Base-by-base conservation (phyloP, 169 alveolate genomes). In the Eimeria zaria region DNA sequence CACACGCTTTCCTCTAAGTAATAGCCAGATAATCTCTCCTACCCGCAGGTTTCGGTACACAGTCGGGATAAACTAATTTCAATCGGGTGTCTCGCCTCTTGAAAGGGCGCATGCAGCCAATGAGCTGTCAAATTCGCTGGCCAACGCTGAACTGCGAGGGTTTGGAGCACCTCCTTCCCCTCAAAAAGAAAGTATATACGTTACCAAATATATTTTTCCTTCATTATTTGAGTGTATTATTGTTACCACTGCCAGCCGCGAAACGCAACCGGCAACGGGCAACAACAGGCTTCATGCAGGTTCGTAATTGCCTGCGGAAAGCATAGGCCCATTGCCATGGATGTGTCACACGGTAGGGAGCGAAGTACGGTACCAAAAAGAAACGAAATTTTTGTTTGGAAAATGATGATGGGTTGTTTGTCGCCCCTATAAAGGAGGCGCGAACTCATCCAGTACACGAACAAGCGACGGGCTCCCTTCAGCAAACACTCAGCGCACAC, bases 21-120 rank as follows among this genome's bases (percentile, higher is more conserved):
- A n/a, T n/a, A n/a, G n/a, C n/a, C n/a, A n/a, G n/a, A n/a, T n/a
- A n/a, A n/a, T n/a, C n/a, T n/a, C n/a, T n/a, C n/a, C n/a, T n/a
- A n/a, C n/a, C n/a, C n/a, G n/a, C n/a, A n/a, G n/a, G n/a, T n/a
- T n/a, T n/a, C n/a, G n/a, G n/a, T n/a, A n/a, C n/a, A n/a, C n/a
- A 48, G 55, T 4, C 16, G 53, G 55, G 7, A 36, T 44, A 73
- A 73, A 39, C 83, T 20, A 73, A 18, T 39, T 18, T 73, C 33
- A 16, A 1, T 18, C 18, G 27, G 83, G 30, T 33, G 27, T 5
- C 16, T 11, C 30, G 30, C 18, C 80, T 33, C 51, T 36, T 69
- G 27, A 36, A 69, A 14, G n/a, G 11, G 16, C 48, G 83, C 83
- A 73, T 73, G 83, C 83, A 73, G 83, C 83, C 83, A 36, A 20